Evolutionary conservation across 768 basidiomycete species (phyloP), one percentile per base, ranked within the genome.

Genomic region (Tricholoma hemisulphureum): DNA sequence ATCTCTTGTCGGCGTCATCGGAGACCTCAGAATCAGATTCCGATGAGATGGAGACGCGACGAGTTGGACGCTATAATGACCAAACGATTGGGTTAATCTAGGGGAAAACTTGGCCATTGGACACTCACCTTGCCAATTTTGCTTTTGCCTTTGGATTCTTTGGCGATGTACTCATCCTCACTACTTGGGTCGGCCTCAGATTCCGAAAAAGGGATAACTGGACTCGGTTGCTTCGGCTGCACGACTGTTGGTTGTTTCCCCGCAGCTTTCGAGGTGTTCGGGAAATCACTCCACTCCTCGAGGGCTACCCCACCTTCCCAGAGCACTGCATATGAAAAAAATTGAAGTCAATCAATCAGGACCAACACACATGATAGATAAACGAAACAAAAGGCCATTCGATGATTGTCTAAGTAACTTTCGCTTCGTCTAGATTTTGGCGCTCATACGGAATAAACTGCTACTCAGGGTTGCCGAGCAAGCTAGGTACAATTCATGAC

Each of bases 121-220:
- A 43, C 11, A 77, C 80, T 63, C 62, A 85, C 86, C 77, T 78
- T 82, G 41, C 58, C 70, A 63, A 56, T 65, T 69, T 67, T 75
- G 65, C 61, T 69, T 61, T 75, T 77, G 20, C 55, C 52, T 62
- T 64, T 69, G 58, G 68, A 68, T 21, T 71, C 67, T 59, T 81
- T 82, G 49, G 74, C 84, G 50, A 88, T 77, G 68, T 89, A 91
- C 63, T 92, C 90, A 64, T 91, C 89, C 58, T 83, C 88, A 66
- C 85, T 88, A 56, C 77, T 78, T 29, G 71, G 72, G 51, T 80
- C 77, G 21, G 73, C 75, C 50, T 80, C 82, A 2, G 82, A 79
- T 61, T 82, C 81, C 18, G 80, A 79, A 20, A 73, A 59, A 10
- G 51, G 50, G n/a, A 61, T 55, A 2, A 56, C 48, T 20, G 65